Evolutionary conservation across 208 protist species (phyloP).

Genomic region (Tritrichomonas foetus): DNA sequence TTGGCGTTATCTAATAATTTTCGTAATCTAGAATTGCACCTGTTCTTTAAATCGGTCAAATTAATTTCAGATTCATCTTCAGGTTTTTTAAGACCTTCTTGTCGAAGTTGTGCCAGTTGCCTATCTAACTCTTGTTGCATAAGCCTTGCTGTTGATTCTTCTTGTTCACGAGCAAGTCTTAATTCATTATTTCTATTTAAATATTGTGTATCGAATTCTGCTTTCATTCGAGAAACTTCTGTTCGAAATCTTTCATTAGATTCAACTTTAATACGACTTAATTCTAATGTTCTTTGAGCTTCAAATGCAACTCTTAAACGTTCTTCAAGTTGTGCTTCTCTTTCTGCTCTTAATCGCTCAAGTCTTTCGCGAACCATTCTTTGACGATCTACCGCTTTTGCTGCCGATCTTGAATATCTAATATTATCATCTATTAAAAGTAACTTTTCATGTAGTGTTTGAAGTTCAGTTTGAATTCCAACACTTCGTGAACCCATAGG

Average conservation of each 20-base stretch:
- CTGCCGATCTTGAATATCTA: background rate
- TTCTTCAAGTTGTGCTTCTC: background rate
- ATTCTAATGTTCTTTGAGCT: background rate
- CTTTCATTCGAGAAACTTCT: background rate
- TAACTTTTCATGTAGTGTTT: background rate
- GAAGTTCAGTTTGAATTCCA: background rate
- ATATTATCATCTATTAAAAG: background rate
- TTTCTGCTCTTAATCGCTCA: background rate
- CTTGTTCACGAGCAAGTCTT: constrained; percentile 8
- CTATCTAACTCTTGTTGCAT: background rate
- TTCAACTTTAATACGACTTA: background rate
- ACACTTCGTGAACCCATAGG: background rate
- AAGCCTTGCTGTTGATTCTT: background rate
- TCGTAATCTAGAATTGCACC: background rate
- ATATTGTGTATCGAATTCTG: background rate
- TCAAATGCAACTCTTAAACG: background rate
- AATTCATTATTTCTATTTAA: background rate
- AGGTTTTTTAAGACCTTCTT: background rate
- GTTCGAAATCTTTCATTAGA: background rate
- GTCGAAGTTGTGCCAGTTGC: background rate
- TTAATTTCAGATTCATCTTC: background rate
- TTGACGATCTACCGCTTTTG: background rate
- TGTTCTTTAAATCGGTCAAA: background rate
- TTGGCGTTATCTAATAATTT: background rate
- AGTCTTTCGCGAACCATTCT: background rate